Evolutionary conservation across 306 rosid species (phyloP).

Genomic region (Castanea crenata): DNA sequence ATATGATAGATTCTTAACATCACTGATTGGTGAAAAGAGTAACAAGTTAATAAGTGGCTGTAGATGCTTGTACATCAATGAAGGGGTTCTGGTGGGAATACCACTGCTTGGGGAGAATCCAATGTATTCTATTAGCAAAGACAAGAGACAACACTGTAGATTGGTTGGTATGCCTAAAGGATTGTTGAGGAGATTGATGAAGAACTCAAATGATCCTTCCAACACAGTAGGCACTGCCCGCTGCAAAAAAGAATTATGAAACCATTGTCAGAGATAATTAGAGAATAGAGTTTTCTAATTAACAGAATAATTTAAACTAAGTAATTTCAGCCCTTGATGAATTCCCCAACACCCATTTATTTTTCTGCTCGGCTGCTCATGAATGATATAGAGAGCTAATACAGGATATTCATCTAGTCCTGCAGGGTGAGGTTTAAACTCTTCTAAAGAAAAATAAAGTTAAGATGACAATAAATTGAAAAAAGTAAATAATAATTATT

Average conservation of each 20-base stretch:
- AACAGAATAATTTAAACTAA: background rate
- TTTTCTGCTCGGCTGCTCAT: background rate
- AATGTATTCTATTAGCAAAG: slow-evolving; percentile 67
- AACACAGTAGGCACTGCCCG: slow-evolving; percentile 46
- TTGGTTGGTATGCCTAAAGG: slow-evolving; percentile 52
- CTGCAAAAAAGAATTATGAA: slow-evolving; percentile 48
- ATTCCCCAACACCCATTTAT: background rate
- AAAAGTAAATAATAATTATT: background rate
- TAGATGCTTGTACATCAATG: slow-evolving; percentile 78
- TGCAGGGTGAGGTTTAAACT: slow-evolving; percentile 1
- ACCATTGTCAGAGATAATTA: slow-evolving; percentile 19
- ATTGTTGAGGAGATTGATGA: slow-evolving; percentile 56
- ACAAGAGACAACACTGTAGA: slow-evolving; percentile 68
- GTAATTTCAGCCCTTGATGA: slow-evolving; percentile 2
- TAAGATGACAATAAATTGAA: background rate
- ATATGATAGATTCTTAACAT: slow-evolving; percentile 55
- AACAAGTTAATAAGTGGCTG: slow-evolving; percentile 64
- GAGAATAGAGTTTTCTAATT: slow-evolving; percentile 1
- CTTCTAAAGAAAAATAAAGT: background rate
- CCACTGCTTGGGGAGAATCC: slow-evolving; percentile 60
- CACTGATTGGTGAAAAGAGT: slow-evolving; percentile 52
- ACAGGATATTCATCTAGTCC: background rate
- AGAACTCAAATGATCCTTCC: slow-evolving; percentile 79
- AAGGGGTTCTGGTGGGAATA: slow-evolving; percentile 62
- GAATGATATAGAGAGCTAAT: background rate